phyloP scores from a whole-genome alignment of 768 basidiomycete genomes.

The Paxillus ammoniavirescens region DNA sequence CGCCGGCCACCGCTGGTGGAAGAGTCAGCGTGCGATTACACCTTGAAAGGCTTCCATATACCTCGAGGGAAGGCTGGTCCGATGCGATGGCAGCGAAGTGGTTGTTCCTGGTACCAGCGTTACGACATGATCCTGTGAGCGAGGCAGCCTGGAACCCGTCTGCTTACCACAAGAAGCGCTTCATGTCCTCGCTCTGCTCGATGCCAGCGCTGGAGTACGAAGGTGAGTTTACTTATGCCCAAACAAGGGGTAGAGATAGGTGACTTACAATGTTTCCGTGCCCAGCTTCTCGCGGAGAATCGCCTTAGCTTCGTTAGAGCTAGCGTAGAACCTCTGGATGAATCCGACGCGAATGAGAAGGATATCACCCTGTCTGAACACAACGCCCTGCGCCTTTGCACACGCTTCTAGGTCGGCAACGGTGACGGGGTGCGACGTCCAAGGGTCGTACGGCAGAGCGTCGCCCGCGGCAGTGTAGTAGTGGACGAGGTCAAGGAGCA shows the following conservation, averaged over 20 bases:
- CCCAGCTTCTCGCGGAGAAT: slow-evolving; percentile 33
- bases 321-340: slow-evolving; percentile 51
- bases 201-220: slow-evolving; percentile 53
- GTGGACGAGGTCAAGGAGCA: slow-evolving; percentile 61
- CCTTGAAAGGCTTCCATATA: slow-evolving; percentile 19
- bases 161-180: slow-evolving; percentile 64
- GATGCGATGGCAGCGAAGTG: slow-evolving; percentile 71
- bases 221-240: background rate
- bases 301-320: slow-evolving; percentile 44
- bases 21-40: slow-evolving; percentile 2
- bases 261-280: slow-evolving; percentile 52
- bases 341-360: slow-evolving; percentile 61
- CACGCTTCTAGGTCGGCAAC: slow-evolving; percentile 57
- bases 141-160: background rate
- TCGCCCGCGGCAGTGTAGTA: slow-evolving; percentile 42
- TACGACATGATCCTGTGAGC: background rate
- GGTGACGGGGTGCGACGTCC: slow-evolving; percentile 51
- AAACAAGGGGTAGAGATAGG: background rate
- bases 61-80: slow-evolving; percentile 67
- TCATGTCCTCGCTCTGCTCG: slow-evolving; percentile 69
- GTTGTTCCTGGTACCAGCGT: slow-evolving; percentile 50
- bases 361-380: slow-evolving; percentile 59
- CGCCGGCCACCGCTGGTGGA: slow-evolving; percentile 51
- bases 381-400: slow-evolving; percentile 56
- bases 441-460: slow-evolving; percentile 61